Evolutionary conservation across 1,284 basidiomycete genomes (phyloP), one percentile per base, ranked within the genome.

Genomic region (Thelephora terrestris): DNA sequence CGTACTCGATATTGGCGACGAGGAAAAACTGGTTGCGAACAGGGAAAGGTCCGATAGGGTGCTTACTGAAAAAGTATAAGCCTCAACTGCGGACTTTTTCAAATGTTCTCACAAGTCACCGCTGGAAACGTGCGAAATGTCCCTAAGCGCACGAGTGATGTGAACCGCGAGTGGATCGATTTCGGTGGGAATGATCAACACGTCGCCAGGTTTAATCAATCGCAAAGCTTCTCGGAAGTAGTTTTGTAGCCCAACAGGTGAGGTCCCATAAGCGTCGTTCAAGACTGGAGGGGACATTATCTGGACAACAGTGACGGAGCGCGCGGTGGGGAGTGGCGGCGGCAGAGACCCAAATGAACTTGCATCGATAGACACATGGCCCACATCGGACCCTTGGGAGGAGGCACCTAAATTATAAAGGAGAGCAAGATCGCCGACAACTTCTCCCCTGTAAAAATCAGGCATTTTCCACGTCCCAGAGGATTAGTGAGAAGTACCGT

Each of bases 221-320:
- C 81, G 74, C 51, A 70, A 76, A 0, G 66, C 64, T 0, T 62
- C 61, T 35, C 75, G 69, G 59, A 97, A 92, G 61, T 87, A 78
- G 2, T 61, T 52, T 49, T 81, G 85, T 52, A 98, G 66, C 4
- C 81, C 79, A 12, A 93, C 64, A 61, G 89, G 87, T 6, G 81
- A 63, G 1, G 73, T 61, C 58, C 96, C 88, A 58, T 89, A 89
- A 29, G 71, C 66, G 49, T 84, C 83, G 61, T 85, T 81, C 5
- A 79, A 79, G 1, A 88, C 82, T 52, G 85, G 66, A 1, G 91
- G 81, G 0, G 91, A 91, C 0, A 91, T 85, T 4, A 99, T 73
- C 17, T 92, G 78, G 2, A 92, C 85, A 34, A 99, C 70, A 1
- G 86, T 89, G 27, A 97, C 71, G 5, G 77, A 71, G 48, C 68